Conservation (phyloP, 1,284 basidiomycete genomes). For the Cryptococcus sp. region DNA sequence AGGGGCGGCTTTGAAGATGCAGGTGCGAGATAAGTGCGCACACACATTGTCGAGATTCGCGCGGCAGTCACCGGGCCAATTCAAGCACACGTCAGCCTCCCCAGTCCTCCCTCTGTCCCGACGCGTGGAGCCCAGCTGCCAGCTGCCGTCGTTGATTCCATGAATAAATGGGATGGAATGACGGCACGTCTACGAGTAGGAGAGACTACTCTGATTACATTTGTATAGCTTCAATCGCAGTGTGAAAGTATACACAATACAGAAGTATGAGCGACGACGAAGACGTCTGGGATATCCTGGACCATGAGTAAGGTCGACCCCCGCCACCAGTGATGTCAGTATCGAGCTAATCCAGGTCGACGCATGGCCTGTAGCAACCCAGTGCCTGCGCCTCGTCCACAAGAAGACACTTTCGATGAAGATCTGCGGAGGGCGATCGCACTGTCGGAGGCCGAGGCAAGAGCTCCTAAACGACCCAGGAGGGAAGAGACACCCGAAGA, state of each 20-base stretch:
- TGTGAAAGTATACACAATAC: no score
- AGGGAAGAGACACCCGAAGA: slow-evolving; percentile 42
- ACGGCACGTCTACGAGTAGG: no score
- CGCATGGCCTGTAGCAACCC: not conserved
- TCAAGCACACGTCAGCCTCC: no score
- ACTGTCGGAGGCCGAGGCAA: slow-evolving; percentile 24
- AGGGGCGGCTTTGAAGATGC: no score
- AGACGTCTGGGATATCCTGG: not conserved
- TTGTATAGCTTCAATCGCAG: no score
- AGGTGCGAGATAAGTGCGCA: no score
- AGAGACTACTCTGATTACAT: no score
- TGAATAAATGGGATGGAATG: no score
- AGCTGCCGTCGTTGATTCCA: no score
- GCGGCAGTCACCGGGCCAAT: not conserved
- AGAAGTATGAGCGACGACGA: not conserved
- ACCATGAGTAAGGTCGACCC: not conserved
- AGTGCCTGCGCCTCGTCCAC: not conserved
- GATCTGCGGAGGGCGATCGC: slow-evolving; percentile 28
- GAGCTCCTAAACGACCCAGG: slow-evolving; percentile 26
- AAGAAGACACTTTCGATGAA: slow-evolving; percentile 18
- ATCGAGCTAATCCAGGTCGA: not conserved
- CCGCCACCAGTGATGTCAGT: not conserved
- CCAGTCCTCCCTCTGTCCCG: no score
- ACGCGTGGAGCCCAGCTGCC: no score
- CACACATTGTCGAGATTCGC: not conserved